Evolutionary conservation across 2,329 filamentous ascomycete genomes (phyloP).

Genomic region (Penicillium psychrosexuale): DNA sequence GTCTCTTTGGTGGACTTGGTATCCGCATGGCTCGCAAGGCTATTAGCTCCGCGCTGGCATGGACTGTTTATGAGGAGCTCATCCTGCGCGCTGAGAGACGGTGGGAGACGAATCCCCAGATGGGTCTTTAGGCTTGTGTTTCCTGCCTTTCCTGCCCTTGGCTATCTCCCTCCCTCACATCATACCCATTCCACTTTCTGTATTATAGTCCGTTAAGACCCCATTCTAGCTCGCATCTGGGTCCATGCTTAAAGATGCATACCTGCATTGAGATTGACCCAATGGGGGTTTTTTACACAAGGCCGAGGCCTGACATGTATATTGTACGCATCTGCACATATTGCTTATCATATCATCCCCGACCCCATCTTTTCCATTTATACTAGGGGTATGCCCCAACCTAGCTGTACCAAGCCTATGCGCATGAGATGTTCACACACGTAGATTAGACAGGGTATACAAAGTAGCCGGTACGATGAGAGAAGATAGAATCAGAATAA

Average conservation of each 20-base stretch:
- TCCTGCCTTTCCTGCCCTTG: background rate
- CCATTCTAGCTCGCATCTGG: conserved; percentile 1
- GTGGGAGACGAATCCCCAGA: conserved; percentile 33
- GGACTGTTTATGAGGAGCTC: conserved; percentile 95
- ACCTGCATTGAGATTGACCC: conserved; percentile 11
- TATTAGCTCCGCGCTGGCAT: conserved; percentile 88
- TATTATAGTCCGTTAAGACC: conserved; percentile 13
- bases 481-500: background rate
- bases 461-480: background rate
- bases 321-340: background rate
- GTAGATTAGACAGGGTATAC: conserved; percentile 4
- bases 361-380: background rate
- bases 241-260: conserved; percentile 1
- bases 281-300: background rate
- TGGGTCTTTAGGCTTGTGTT: conserved; percentile 14
- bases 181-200: conserved; percentile 9
- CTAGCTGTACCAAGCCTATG: background rate
- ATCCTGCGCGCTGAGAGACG: conserved; percentile 66
- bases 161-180: background rate
- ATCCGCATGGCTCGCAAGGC: conserved; percentile 89
- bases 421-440: background rate
- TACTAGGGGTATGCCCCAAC: background rate
- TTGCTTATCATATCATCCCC: background rate
- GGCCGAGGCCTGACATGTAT: background rate
- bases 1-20: conserved; percentile 80